Evolutionary conservation across 441 rosid species (phyloP), one percentile per base, ranked within the genome.

Genomic region (Pelargonium myrrhifolium): DNA sequence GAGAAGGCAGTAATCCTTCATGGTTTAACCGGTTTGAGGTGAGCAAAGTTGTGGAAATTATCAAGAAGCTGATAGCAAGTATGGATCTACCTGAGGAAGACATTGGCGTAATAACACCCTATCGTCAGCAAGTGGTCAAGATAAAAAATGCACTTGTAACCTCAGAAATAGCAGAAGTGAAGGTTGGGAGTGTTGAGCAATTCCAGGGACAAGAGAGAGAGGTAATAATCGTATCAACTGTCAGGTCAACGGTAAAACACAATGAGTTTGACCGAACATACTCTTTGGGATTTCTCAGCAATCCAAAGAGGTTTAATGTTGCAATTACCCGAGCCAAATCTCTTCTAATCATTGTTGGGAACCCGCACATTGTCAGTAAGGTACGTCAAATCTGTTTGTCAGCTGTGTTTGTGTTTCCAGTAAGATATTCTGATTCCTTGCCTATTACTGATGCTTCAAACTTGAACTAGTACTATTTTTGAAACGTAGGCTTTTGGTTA

Each of bases 151-250:
- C 62, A 6, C 83, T 93, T 2, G 92, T 87, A 49, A 81, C 64
- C 65, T 72, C 75, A n/a, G 92, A 85, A 8, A 80, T 86, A 76
- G 69, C 77, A 3, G 84, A 80, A 55, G 75, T 90, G 56, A 91
- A 87, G 82, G 96, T 90, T 26, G 97, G 98, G 53, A 93, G 93
- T 63, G 97, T 93, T 8, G 98, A 90, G 75, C 98, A 93, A 62
- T 93, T 90, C 67, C 98, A 93, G 80, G 98, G 98, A 24, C 98
- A 93, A 74, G 97, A 90, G 80, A 86, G 83, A 69, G 78, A 86
- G 70, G 95, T 90, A 1, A 84, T 90, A 59, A 84, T 93, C 43
- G 75, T 93, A 35, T 93, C 96, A 37, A 93, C 96, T 0, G 97
- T 90, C 24, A 81, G 98, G 49, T 93, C 96, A n/a, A 89, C 96